Conservation (phyloP, 2,329 filamentous ascomycete genomes). For the Phialocephala subalpina region DNA sequence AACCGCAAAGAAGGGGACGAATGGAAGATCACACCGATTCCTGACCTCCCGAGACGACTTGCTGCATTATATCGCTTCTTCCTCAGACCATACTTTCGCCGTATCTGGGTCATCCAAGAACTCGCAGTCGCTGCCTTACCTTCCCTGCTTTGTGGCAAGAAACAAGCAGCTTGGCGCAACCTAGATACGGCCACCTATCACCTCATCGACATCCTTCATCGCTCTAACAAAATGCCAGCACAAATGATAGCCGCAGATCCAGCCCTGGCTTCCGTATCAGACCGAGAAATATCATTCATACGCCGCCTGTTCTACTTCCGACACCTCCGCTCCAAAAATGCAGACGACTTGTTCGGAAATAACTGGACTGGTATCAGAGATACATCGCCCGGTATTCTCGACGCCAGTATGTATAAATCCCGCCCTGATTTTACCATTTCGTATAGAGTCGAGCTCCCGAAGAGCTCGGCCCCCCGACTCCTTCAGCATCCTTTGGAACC, state of each 20-base stretch:
- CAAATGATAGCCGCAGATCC: slow-evolving; percentile 18
- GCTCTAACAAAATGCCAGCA: slow-evolving; percentile 11
- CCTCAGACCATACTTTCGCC: slow-evolving; percentile 24
- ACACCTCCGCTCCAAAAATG: slow-evolving; percentile 11
- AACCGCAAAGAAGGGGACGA: not conserved
- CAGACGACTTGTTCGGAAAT: not conserved
- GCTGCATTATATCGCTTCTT: slow-evolving; percentile 26
- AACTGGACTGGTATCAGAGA: slow-evolving; percentile 14
- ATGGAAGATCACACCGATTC: slow-evolving; percentile 5
- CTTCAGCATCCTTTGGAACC: too few relatives aligned
- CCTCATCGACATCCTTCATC: slow-evolving; percentile 20
- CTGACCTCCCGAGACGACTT: slow-evolving; percentile 18
- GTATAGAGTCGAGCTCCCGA: too few relatives aligned
- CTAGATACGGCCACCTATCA: slow-evolving; percentile 23
- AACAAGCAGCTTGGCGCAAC: slow-evolving; percentile 19
- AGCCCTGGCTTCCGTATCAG: slow-evolving; percentile 7
- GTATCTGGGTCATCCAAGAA: slow-evolving; percentile 51
- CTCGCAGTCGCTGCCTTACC: slow-evolving; percentile 18
- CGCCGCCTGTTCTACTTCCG: slow-evolving; percentile 23
- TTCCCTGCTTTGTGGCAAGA: slow-evolving; percentile 15
- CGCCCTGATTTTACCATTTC: too few relatives aligned
- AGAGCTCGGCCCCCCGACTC: too few relatives aligned
- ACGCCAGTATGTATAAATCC: too few relatives aligned
- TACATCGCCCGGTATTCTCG: slow-evolving; percentile 19
- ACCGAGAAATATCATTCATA: slow-evolving; percentile 17